Percentiles rank a stretch among this genome's conserved stretches.
Conservation (phyloP, 495 filamentous ascomycete species). For the Talaromyces adpressus region DNA sequence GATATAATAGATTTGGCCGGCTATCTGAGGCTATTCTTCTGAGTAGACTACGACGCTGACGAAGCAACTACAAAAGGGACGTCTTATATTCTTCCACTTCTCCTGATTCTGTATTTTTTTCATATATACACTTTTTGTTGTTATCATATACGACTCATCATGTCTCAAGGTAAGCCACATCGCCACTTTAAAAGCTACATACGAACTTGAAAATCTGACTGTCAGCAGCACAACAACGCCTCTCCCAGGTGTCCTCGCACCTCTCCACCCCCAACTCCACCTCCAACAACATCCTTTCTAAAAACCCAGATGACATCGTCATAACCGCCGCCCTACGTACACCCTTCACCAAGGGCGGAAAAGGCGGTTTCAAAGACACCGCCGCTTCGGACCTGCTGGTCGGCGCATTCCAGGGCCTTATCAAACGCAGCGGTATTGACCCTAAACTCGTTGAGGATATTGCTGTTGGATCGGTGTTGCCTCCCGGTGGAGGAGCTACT, state of each 20-base stretch:
- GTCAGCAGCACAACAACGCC: constrained; percentile 48
- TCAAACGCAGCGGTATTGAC: constrained; percentile 80
- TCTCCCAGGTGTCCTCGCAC: constrained; percentile 58
- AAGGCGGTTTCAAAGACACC: constrained; percentile 94
- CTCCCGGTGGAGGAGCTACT: constrained; percentile 90
- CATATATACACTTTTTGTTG: not conserved
- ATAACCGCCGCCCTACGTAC: constrained; percentile 90
- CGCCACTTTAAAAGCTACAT: not conserved
- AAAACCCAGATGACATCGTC: constrained; percentile 73
- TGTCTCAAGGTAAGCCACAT: constrained; percentile 11
- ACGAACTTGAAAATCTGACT: constrained; percentile 8
- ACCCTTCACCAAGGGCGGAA: constrained; percentile 84
- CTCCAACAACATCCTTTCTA: constrained; percentile 46
- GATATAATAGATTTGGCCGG: constrained; percentile 1
- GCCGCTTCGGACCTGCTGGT: constrained; percentile 76
- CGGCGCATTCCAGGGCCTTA: constrained; percentile 71
- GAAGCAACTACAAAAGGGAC: not conserved
- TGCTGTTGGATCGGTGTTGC: constrained; percentile 82
- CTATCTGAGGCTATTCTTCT: not conserved
- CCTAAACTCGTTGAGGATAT: constrained; percentile 83
- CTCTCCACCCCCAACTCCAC: constrained; percentile 43
- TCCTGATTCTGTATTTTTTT: constrained; percentile 3
- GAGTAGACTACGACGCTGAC: not conserved
- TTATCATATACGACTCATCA: constrained; percentile 1
- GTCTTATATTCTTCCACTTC: not conserved